These are phyloP conservation scores for Zea luxurians DNA, from an alignment of 176 grass and related monocot species.

Conservation along the genomic window DNA sequence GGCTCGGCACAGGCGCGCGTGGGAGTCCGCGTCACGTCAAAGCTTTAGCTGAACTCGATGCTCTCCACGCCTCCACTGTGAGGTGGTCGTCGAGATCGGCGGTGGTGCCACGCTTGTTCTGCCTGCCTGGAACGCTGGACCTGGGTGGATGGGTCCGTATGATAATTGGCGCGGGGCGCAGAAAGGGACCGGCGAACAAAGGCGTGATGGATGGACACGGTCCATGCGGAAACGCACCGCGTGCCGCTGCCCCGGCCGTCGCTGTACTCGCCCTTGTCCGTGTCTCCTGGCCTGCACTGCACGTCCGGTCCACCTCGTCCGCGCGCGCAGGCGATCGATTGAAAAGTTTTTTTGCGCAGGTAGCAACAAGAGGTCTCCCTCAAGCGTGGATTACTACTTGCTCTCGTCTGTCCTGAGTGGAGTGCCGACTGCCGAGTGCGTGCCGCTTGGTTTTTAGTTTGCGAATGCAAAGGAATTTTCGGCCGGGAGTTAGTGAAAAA, in stretches of 20 bases:
- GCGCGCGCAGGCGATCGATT: too few species aligned
- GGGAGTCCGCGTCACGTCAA: neutral
- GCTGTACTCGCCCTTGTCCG: neutral
- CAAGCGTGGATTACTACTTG: neutral
- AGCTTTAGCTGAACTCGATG: neutral
- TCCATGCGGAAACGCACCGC: neutral
- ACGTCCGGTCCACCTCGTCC: neutral
- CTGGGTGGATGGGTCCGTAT: neutral
- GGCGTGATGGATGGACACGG: conserved; percentile 23
- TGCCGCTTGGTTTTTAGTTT: too few species aligned
- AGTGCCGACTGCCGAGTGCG: too few species aligned
- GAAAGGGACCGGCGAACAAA: conserved; percentile 37
- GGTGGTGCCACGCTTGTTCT: neutral
- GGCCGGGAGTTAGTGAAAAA: too few species aligned
- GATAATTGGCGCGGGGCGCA: neutral
- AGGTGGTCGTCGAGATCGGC: neutral
- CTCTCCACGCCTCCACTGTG: neutral
- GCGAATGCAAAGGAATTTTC: too few species aligned
- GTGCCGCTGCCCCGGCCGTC: neutral
- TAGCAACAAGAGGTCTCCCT: neutral
- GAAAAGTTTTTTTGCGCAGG: too few species aligned
- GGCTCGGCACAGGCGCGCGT: neutral
- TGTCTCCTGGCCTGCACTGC: neutral
- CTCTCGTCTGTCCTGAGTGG: too few species aligned
- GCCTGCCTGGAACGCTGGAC: neutral